These are phyloP conservation scores for Ascoidea asiatica DNA, from an alignment of 805 yeast species.

Conservation along the genomic window DNA sequence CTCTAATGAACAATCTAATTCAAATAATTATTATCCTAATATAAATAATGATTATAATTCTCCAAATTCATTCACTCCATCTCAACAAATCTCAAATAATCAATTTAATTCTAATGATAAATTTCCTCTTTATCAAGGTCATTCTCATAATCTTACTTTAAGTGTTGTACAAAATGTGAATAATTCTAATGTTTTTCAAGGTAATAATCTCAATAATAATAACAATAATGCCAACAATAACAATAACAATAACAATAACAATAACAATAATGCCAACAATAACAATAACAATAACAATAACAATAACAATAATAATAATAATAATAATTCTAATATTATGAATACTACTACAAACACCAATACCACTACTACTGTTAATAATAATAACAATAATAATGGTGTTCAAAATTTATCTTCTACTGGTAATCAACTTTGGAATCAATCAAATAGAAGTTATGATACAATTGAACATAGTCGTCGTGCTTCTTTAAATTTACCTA, in stretches of 20 bases:
- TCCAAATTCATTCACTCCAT: not conserved
- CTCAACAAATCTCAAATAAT: too few relatives aligned
- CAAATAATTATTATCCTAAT: not conserved
- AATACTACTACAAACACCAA: not conserved
- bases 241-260: not conserved
- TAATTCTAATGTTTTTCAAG: too few relatives aligned
- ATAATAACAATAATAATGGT: not conserved
- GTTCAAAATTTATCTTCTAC: not conserved
- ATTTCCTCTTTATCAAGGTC: too few relatives aligned
- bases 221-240: not conserved
- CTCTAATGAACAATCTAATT: too few relatives aligned
- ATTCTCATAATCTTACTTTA: too few relatives aligned
- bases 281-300: not conserved
- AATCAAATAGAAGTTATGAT: not conserved
- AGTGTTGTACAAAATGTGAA: too few relatives aligned
- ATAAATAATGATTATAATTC: not conserved
- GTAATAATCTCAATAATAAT: not conserved
- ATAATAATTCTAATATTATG: not conserved
- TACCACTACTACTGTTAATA: not conserved
- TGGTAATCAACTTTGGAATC: not conserved
- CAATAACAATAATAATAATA: not conserved
- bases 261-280: not conserved
- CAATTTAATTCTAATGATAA: too few relatives aligned
- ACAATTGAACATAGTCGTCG: not conserved
- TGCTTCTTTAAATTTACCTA: not conserved